Base-by-base conservation (phyloP, 2,329 filamentous ascomycete genomes). In the Rhynchosporium secalis region DNA sequence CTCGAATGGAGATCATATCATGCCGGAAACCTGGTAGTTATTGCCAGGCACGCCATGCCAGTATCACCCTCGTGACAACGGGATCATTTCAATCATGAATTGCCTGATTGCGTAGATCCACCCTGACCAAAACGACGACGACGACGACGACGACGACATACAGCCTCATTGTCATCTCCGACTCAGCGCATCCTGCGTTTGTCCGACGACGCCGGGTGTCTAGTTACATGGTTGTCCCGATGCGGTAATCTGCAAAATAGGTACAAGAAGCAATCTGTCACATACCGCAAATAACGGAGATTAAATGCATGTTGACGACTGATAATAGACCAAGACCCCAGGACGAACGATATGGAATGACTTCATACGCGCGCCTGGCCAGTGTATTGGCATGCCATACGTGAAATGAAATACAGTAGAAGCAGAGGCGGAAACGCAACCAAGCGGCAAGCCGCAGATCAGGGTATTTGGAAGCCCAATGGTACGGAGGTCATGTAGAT, bases 261-360 rank as follows among this genome's bases (percentile, higher is more conserved):
- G 38, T 54, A 26, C 28, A 46, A 3, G n/a, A 13, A 43, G 1
- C 4, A 15, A 13, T 12, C 33, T 41, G 26, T 13, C 6, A 41
- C 10, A 54, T 28, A 41, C 28, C 12, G 26, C 20, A 38, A 28
- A 33, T 26, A 10, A 15, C 47, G 28, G n/a, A n/a, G 20, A 38
- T 7, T 28, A 40, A 15, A 54, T 26, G 51, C 51, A 41, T 28
- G 51, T 54, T 29, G 33, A 54, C 40, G 51, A 40, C 51, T 40
- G 41, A 45, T 45, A 26, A 29, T 20, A 51, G 33, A 52, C 49
- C 33, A 13, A 31, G 38, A 45, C 7, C 12, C 9, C 10, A n/a
- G 13, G 12, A 6, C 41, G 7, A 7, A 15, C 9, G 33, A 36
- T 10, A 36, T 10, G 51, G 51, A 41, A 54, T 54, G 36, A 54